Percentiles rank a stretch among this genome's conserved stretches.
Conservation (phyloP, 1,284 basidiomycete genomes). For the Rhodotorula sp. region DNA sequence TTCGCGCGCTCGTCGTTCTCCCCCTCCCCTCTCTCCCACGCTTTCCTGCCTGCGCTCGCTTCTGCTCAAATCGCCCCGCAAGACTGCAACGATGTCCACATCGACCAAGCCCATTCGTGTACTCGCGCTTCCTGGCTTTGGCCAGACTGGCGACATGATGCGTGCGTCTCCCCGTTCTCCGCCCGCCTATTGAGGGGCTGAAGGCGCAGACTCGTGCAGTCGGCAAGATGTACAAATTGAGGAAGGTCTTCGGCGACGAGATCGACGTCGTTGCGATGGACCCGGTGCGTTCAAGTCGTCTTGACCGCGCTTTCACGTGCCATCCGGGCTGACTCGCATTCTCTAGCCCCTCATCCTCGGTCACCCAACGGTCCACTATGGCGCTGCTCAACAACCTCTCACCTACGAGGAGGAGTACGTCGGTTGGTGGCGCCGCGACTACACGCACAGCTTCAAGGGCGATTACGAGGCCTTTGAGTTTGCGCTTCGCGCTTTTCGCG, state of each 20-base stretch:
- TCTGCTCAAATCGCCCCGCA: no score
- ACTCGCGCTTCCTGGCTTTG: neutral
- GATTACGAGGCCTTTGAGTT: neutral
- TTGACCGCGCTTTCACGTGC: neutral
- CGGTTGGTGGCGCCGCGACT: slow-evolving; percentile 1
- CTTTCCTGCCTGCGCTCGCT: no score
- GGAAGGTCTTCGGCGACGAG: neutral
- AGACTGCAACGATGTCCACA: no score
- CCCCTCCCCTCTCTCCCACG: no score
- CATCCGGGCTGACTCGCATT: neutral
- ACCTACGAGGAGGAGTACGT: neutral
- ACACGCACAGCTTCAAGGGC: slow-evolving; percentile 4
- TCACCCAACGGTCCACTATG: neutral
- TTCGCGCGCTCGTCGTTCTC: no score
- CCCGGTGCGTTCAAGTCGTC: neutral
- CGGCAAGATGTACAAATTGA: neutral
- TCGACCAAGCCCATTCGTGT: neutral
- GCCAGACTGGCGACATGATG: neutral
- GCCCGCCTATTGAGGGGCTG: neutral
- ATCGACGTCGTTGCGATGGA: slow-evolving; percentile 1
- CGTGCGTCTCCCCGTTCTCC: neutral
- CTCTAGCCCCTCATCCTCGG: no score
- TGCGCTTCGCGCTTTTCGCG: neutral
- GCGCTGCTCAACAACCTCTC: neutral
- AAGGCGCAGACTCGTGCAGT: neutral